Conservation (phyloP, 306 rosid genomes). For the Castanea crenata region DNA sequence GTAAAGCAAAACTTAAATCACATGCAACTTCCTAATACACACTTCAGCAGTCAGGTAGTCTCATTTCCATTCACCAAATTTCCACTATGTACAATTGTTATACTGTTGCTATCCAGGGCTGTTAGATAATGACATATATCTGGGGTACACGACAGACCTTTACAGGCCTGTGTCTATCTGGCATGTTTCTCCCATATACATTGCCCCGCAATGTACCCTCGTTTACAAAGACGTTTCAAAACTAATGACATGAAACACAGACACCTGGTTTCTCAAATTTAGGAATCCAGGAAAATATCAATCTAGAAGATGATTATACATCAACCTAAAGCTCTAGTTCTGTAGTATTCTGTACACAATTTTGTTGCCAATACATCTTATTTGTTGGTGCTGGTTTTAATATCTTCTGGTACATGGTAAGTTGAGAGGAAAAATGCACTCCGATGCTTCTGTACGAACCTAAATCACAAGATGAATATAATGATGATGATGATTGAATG, state of each 20-base stretch:
- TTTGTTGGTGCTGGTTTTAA: slow-evolving; percentile 50
- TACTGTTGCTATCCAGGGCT: no score
- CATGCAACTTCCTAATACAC: no score
- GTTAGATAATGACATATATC: no score
- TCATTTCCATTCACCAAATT: no score
- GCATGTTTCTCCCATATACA: no score
- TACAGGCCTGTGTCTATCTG: no score
- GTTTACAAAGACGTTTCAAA: not conserved
- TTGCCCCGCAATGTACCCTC: not conserved
- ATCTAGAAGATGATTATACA: not conserved
- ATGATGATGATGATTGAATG: not conserved
- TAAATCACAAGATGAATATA: slow-evolving; percentile 33
- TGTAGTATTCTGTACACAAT: slow-evolving; percentile 29
- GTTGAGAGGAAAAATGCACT: slow-evolving; percentile 60
- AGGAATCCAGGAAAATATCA: not conserved
- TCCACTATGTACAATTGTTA: no score
- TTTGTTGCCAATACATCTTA: not conserved
- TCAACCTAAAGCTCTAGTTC: slow-evolving; percentile 2
- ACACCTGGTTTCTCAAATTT: no score
- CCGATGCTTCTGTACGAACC: slow-evolving; percentile 68
- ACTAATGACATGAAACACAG: not conserved
- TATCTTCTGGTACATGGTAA: slow-evolving; percentile 57
- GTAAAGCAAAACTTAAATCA: no score
- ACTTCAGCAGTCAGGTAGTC: no score
- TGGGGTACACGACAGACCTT: no score